phyloP scores from a whole-genome alignment of 1,284 basidiomycete species.

The Phellopilus nigrolimitatus region DNA sequence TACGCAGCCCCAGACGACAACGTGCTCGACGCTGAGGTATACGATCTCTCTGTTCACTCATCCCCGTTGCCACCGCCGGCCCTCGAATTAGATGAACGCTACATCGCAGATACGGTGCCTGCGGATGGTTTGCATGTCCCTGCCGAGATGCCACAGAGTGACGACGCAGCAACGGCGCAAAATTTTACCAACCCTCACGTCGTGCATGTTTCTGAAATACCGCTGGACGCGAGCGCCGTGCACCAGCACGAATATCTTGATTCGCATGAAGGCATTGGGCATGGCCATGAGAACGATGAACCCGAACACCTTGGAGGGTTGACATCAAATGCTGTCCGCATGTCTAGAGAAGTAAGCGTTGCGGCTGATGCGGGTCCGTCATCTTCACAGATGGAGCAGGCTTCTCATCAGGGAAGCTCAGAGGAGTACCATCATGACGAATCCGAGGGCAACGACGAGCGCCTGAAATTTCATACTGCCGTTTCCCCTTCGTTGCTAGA shows the following conservation, averaged over 20 bases:
- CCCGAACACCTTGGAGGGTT: background rate
- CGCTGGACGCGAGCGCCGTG: background rate
- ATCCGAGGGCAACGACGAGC: background rate
- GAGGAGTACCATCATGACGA: background rate
- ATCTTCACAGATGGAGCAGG: background rate
- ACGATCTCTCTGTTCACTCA: constrained; percentile 42
- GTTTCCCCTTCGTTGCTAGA: background rate
- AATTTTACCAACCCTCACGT: background rate
- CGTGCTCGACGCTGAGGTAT: constrained; percentile 55
- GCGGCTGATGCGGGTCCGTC: background rate
- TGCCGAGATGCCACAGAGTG: background rate
- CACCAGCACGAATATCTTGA: background rate
- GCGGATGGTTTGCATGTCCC: constrained; percentile 37
- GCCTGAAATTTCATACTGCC: background rate
- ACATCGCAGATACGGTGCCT: constrained; percentile 22
- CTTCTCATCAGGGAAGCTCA: background rate
- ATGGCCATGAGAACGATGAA: background rate
- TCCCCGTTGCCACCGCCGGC: constrained; percentile 26
- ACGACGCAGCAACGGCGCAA: background rate
- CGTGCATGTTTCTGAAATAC: background rate
- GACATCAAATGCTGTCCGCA: background rate
- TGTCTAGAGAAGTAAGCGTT: background rate
- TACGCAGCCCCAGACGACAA: constrained; percentile 27
- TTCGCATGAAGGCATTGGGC: background rate
- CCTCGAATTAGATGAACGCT: constrained; percentile 4